Conservation (phyloP, 164 flowering plant genomes). For the Umbellularia californica region DNA sequence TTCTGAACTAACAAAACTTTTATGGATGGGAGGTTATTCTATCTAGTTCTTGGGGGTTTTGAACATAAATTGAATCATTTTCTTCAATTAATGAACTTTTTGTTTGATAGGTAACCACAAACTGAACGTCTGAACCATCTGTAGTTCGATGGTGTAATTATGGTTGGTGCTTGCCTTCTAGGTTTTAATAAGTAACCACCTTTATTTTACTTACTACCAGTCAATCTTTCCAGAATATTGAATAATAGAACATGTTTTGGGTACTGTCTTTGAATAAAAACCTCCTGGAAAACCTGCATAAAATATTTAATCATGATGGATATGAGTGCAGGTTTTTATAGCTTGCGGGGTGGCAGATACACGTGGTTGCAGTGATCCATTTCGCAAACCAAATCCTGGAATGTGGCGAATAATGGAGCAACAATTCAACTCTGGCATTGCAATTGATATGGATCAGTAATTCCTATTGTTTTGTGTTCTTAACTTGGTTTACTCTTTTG, state of each 20-base stretch:
- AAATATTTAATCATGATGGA: neutral
- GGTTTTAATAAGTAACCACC: neutral
- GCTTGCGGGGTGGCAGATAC: slow-evolving; percentile 70
- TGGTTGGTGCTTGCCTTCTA: no score
- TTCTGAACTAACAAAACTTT: neutral
- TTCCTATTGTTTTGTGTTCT: slow-evolving; percentile 11
- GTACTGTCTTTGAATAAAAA: neutral
- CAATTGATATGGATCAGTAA: slow-evolving; percentile 79
- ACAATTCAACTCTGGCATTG: slow-evolving; percentile 79
- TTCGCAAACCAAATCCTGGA: slow-evolving; percentile 84
- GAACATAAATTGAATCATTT: neutral
- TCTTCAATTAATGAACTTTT: neutral
- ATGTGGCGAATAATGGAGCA: slow-evolving; percentile 92
- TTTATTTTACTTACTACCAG: neutral
- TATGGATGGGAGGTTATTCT: neutral
- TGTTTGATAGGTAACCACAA: neutral
- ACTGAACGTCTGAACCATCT: neutral
- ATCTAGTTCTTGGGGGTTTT: neutral
- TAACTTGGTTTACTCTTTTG: neutral
- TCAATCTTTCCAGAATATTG: neutral
- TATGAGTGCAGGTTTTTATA: slow-evolving; percentile 69
- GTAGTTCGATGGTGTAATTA: neutral
- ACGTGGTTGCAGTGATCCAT: slow-evolving; percentile 42
- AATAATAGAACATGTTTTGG: no score
- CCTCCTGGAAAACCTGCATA: neutral